A percentile compares a stretch with the other conserved stretches of the same genome.
Evolutionary conservation across 805 yeast genomes (phyloP).

Genomic region (Ogataea neopini): DNA sequence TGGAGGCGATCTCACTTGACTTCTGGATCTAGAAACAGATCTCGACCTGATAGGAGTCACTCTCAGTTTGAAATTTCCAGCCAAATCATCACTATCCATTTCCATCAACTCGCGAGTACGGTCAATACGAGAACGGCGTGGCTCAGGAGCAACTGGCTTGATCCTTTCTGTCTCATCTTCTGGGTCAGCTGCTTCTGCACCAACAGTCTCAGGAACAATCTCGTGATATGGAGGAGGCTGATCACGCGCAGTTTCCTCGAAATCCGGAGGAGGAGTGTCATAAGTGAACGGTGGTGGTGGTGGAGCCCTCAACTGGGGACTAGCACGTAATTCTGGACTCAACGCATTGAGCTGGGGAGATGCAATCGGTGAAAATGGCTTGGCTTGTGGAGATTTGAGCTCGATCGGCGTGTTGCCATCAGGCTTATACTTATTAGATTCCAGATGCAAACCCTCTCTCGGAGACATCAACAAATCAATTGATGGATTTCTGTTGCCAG

Average conservation of each 20-base stretch:
- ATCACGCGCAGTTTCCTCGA: slow-evolving; percentile 26
- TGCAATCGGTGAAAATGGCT: slow-evolving; percentile 52
- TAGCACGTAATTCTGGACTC: slow-evolving; percentile 29
- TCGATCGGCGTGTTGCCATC: slow-evolving; percentile 42
- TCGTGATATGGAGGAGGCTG: slow-evolving; percentile 34
- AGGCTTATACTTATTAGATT: slow-evolving; percentile 59
- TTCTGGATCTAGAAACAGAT: slow-evolving; percentile 23
- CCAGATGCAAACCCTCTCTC: slow-evolving; percentile 29
- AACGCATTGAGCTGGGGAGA: slow-evolving; percentile 34
- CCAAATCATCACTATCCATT: slow-evolving; percentile 26
- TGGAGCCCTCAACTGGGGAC: slow-evolving; percentile 1
- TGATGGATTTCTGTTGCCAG: slow-evolving; percentile 5
- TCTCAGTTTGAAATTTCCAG: slow-evolving; percentile 29
- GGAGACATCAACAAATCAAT: slow-evolving; percentile 33
- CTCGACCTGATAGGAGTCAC: slow-evolving; percentile 33
- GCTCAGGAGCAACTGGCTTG: background rate
- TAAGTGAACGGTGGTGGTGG: slow-evolving; percentile 23
- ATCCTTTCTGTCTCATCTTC: too few species aligned
- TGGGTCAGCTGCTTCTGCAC: too few species aligned
- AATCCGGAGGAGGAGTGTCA: slow-evolving; percentile 34
- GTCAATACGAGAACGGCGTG: slow-evolving; percentile 13
- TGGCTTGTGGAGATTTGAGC: slow-evolving; percentile 63
- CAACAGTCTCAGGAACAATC: slow-evolving; percentile 13
- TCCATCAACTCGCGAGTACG: slow-evolving; percentile 9
- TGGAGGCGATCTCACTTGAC: slow-evolving; percentile 23